Evolutionary conservation across 164 flowering plant species (phyloP), one percentile per base, ranked within the genome.

Genomic region (Stephania japonica): DNA sequence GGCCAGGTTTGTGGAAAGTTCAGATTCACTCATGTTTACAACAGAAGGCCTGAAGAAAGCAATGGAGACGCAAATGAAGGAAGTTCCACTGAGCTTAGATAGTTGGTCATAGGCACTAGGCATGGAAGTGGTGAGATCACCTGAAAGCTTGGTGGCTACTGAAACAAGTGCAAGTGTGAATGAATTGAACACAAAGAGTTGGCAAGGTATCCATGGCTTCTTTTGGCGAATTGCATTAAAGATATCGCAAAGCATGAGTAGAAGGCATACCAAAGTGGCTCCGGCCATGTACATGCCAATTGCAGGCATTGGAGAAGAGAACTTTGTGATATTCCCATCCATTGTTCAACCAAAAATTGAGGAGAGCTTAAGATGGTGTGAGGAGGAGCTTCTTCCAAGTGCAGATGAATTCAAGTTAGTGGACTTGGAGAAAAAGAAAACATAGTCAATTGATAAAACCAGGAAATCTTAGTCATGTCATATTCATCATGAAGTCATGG

Each of bases 101-200:
- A 78, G 65, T 42, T 70, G 77, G 42, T 78, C 75, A 16, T 59
- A 10, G 23, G 53, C 32, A 16, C 23, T 41, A 23, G 73, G 73
- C 77, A 74, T 71, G 0, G 61, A 14, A 25, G 67, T 70, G 7
- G 73, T 70, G 4, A 73, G 43, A 70, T 74, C 76, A 16, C 56
- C 50, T 18, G 80, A 65, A 62, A 78, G 43, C 68, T 78, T 78
- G 16, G 75, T 64, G 5, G 74, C 74, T 56, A 74, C 67, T 8
- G 68, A 65, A 56, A 78, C 23, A 9, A 74, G 24, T 1, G 76
- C 64, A 6, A 73, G 21, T 14, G 76, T 47, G 42, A 61, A 11
- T 19, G 76, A 63, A 26, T 77, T 78, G 14, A 78, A 61, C 12
- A 65, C 0, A 19, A 78, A 66, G n/a, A 56, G 18, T 44, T 44